Percentiles rank a stretch among this genome's conserved stretches.
Evolutionary conservation across 2,329 filamentous ascomycete species (phyloP).

Genomic region (Herpotrichia juniperi): DNA sequence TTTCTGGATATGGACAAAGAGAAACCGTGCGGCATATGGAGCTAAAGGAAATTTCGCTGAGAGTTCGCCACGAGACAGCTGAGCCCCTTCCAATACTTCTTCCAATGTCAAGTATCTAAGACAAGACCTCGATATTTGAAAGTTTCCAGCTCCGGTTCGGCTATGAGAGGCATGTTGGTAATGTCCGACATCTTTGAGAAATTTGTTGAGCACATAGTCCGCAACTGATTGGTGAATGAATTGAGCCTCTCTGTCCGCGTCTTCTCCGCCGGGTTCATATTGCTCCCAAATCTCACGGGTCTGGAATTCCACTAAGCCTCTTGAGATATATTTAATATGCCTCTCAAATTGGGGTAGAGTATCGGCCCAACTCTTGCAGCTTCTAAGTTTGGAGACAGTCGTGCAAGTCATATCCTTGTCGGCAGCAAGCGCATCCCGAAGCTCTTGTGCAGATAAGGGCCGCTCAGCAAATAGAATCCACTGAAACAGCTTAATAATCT

Average conservation of each 20-base stretch:
- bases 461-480: constrained; percentile 9
- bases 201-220: constrained; percentile 12
- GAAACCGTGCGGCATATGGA: constrained; percentile 13
- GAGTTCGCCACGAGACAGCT: constrained; percentile 7
- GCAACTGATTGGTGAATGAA: constrained; percentile 23
- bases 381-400: constrained; percentile 3
- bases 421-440: constrained; percentile 16
- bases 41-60: constrained; percentile 16
- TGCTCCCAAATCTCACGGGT: constrained; percentile 13
- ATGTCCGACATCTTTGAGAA: constrained; percentile 6
- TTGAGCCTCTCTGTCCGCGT: constrained; percentile 18
- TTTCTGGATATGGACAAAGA: constrained; percentile 15
- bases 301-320: constrained; percentile 14
- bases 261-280: constrained; percentile 17
- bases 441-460: constrained; percentile 11
- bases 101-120: constrained; percentile 17
- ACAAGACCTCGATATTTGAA: constrained; percentile 22
- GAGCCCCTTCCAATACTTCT: constrained; percentile 12
- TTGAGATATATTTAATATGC: constrained; percentile 10
- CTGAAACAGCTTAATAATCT: constrained; percentile 8
- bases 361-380: constrained; percentile 5
- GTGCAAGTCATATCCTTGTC: constrained; percentile 9
- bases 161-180: background rate
- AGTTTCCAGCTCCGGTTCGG: constrained; percentile 12
- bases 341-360: constrained; percentile 6